Evolutionary conservation across 2,329 filamentous ascomycete genomes (phyloP).

Genomic region (Torrubiella hemipterigena): DNA sequence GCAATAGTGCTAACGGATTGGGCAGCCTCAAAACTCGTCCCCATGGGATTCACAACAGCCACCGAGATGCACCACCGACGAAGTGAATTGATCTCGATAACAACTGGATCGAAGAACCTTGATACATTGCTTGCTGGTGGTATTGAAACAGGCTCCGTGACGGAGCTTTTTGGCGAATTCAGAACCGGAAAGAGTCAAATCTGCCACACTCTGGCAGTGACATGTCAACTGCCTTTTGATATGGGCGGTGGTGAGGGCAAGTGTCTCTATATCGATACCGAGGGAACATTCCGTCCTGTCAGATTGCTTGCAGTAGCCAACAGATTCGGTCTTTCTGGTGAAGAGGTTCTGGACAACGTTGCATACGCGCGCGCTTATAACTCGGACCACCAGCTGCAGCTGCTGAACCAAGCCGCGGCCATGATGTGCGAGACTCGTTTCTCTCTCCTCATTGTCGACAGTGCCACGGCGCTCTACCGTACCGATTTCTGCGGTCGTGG

Average conservation of each 20-base stretch:
- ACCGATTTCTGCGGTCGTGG: constrained; percentile 96
- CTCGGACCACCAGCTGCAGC: constrained; percentile 90
- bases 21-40: constrained; percentile 83
- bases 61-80: constrained; percentile 97
- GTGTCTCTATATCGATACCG: constrained; percentile 96
- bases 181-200: constrained; percentile 97
- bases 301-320: constrained; percentile 85
- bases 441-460: constrained; percentile 90
- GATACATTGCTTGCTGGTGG: constrained; percentile 91
- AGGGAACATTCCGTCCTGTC: constrained; percentile 92
- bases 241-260: constrained; percentile 99
- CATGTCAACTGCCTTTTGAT: constrained; percentile 93
- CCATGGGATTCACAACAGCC: constrained; percentile 97
- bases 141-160: constrained; percentile 93
- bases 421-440: constrained; percentile 99
- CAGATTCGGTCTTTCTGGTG: constrained; percentile 84
- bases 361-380: constrained; percentile 98
- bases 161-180: constrained; percentile 96
- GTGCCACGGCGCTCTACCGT: constrained; percentile 86
- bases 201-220: constrained; percentile 96
- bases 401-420: constrained; percentile 85
- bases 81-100: constrained; percentile 95
- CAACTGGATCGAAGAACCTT: constrained; percentile 93
- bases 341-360: constrained; percentile 96
- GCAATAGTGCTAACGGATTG: constrained; percentile 1